Evolutionary conservation across 73 alveolate genomes (phyloP).

Genomic region (Durusdinium trenchii): DNA sequence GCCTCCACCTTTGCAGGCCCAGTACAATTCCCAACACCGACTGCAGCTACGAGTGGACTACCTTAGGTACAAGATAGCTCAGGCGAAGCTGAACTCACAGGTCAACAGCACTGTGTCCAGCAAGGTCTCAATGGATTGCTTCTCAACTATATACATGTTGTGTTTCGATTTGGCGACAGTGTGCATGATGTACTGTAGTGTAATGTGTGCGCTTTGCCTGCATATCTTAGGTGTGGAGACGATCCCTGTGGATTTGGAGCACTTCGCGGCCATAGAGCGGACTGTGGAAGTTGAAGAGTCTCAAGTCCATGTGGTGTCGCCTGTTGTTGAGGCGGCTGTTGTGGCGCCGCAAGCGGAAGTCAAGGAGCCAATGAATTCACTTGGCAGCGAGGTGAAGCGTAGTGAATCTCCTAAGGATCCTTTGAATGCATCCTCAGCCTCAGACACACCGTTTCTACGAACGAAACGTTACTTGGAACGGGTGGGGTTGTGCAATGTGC

Average conservation of each 20-base stretch:
- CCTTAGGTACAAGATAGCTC: neutral
- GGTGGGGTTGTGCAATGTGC: neutral
- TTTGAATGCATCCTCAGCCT: neutral
- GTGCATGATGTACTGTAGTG: neutral
- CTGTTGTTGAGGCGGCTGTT: neutral
- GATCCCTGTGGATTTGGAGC: conserved; percentile 9
- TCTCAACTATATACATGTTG: neutral
- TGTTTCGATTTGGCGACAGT: neutral
- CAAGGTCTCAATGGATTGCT: neutral
- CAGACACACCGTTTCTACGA: neutral
- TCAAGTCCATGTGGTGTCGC: neutral
- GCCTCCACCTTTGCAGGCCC: too few relatives aligned
- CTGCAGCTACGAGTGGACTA: neutral
- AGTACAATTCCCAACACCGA: neutral
- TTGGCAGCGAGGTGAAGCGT: neutral
- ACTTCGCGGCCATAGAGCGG: neutral
- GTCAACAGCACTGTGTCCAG: too few relatives aligned
- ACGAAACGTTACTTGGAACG: neutral
- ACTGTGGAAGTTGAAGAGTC: neutral
- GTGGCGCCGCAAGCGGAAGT: neutral
- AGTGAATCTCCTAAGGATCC: neutral
- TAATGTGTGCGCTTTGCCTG: neutral
- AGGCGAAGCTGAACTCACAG: neutral
- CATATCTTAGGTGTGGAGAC: neutral
- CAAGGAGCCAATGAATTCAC: too few relatives aligned